Evolutionary conservation across 768 basidiomycete genomes (phyloP).

Genomic region (Trametopsis cervina): DNA sequence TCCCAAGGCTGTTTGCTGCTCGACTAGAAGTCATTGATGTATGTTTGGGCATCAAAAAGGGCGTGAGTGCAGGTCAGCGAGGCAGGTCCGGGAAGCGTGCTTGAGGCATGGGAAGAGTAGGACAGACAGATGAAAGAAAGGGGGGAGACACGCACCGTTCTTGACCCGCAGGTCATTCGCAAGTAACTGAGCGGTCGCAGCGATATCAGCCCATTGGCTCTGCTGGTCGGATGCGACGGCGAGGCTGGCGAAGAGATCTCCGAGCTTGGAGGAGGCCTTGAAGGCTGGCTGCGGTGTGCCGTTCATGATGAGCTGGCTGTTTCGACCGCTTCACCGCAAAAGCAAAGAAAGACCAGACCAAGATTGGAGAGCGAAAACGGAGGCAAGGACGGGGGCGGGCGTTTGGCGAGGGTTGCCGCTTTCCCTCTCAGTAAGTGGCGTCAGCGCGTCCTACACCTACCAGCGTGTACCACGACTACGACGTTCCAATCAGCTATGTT

Average conservation of each 20-base stretch:
- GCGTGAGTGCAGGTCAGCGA: conserved; percentile 4
- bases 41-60: conserved; percentile 12
- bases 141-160: conserved; percentile 26
- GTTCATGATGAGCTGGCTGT: no score
- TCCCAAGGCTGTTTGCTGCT: conserved; percentile 67
- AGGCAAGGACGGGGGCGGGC: no score
- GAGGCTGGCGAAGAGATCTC: conserved; percentile 27
- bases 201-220: conserved; percentile 43
- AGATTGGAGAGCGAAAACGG: no score
- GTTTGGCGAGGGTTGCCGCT: no score
- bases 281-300: conserved; percentile 13
- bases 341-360: no score
- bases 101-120: no score
- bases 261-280: conserved; percentile 24
- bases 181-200: conserved; percentile 44
- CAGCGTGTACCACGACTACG: no score
- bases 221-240: conserved; percentile 21
- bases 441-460: no score
- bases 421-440: no score
- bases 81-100: neutral
- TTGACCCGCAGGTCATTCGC: conserved; percentile 58
- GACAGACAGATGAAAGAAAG: conserved; percentile 8
- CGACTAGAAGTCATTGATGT: conserved; percentile 39
- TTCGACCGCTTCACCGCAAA: no score
- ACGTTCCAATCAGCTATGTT: no score